Evolutionary conservation across 1,139 yeast species (phyloP).

Genomic region (Nakaseomyces delphensis): DNA sequence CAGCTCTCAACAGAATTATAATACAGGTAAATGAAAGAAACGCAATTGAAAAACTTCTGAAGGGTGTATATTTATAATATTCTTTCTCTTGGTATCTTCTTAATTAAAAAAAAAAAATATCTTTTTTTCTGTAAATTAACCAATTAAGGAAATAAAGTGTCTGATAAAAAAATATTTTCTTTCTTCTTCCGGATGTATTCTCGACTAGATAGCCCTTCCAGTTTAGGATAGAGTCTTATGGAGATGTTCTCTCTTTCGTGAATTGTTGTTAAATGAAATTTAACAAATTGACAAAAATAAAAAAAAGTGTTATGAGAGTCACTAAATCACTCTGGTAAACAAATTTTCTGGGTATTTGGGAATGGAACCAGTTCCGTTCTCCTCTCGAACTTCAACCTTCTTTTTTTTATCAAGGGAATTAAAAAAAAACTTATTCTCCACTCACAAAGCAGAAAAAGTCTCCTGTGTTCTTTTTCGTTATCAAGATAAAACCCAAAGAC

Average conservation of each 20-base stretch:
- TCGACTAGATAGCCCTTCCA: neutral
- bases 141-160: constrained; percentile 6
- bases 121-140: constrained; percentile 3
- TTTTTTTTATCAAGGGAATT: neutral
- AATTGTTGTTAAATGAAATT: too few relatives aligned
- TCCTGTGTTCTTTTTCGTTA: constrained; percentile 7
- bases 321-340: too few relatives aligned
- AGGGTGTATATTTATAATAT: neutral
- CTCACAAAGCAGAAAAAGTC: neutral
- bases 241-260: too few relatives aligned
- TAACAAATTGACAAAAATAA: too few relatives aligned
- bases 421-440: neutral
- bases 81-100: neutral
- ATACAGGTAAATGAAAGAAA: neutral
- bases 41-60: neutral
- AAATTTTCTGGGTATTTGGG: too few relatives aligned
- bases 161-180: neutral
- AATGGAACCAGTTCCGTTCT: too few relatives aligned
- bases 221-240: too few relatives aligned
- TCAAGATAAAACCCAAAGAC: constrained; percentile 5
- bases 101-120: neutral
- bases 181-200: neutral
- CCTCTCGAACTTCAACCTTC: too few relatives aligned
- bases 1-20: neutral
- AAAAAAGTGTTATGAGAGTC: too few relatives aligned